phyloP scores from a whole-genome alignment of 2,329 filamentous ascomycete species.

The Venturia effusa region DNA sequence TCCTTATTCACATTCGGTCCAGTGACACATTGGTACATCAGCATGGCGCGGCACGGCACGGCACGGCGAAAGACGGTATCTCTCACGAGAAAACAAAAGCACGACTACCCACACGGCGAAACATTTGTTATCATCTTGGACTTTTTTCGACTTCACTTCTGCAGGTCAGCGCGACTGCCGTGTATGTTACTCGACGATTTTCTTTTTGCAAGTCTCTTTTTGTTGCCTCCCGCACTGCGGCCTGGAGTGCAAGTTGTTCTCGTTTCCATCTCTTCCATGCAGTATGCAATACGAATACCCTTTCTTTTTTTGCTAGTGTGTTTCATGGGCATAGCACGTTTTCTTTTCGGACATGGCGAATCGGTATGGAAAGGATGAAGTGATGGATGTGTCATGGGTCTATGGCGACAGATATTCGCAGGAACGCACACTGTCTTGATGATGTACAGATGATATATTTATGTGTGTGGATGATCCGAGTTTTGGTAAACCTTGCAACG shows the following conservation, averaged over 20 bases:
- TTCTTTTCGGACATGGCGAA: background rate
- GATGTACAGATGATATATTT: background rate
- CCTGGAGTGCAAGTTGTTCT: background rate
- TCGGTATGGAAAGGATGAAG: background rate
- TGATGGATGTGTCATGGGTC: background rate
- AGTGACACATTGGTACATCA: background rate
- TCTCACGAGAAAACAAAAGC: background rate
- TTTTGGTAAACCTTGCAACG: background rate
- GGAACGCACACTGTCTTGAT: background rate
- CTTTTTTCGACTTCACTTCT: background rate
- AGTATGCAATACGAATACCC: background rate
- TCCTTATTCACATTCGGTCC: background rate
- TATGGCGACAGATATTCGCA: background rate
- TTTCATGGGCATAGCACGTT: background rate
- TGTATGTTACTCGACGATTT: background rate
- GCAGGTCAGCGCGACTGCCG: background rate
- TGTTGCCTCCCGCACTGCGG: background rate
- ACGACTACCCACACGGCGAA: conserved; percentile 1
- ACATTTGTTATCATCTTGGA: background rate
- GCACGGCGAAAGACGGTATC: background rate
- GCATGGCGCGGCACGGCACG: background rate
- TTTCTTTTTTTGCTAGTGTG: background rate
- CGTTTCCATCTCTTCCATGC: background rate
- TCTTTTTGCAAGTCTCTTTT: background rate
- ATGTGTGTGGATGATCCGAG: background rate